Percentiles rank a stretch among this genome's conserved stretches.
phyloP scores from a whole-genome alignment of 495 filamentous ascomycete genomes.

The Penicillium steckii region DNA sequence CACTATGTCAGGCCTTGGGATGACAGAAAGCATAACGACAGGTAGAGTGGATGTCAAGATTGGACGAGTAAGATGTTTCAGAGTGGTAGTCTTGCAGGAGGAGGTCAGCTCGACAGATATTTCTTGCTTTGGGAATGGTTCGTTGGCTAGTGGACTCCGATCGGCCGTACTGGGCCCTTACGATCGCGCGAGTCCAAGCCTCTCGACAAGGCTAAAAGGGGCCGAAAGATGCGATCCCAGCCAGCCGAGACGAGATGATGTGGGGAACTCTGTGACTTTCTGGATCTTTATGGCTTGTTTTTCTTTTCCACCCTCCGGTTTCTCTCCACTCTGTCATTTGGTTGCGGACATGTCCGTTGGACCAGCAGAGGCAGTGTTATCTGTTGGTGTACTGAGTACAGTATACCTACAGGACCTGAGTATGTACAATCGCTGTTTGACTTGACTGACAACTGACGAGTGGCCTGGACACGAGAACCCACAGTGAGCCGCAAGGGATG shows the following conservation, averaged over 20 bases:
- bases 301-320: background rate
- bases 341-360: slow-evolving; percentile 2
- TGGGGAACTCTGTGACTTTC: slow-evolving; percentile 23
- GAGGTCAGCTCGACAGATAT: background rate
- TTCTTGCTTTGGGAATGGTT: slow-evolving; percentile 12
- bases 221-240: slow-evolving; percentile 22
- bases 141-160: slow-evolving; percentile 26
- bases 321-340: background rate
- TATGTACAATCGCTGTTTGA: too few relatives aligned
- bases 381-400: too few relatives aligned
- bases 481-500: slow-evolving; percentile 33
- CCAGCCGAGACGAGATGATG: slow-evolving; percentile 27
- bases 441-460: too few relatives aligned
- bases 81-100: background rate
- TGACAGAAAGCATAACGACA: background rate
- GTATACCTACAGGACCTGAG: too few relatives aligned
- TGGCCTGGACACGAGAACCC: slow-evolving; percentile 16
- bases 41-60: background rate
- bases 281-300: slow-evolving; percentile 18
- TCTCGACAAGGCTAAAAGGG: slow-evolving; percentile 17
- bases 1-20: slow-evolving; percentile 1
- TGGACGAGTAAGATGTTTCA: slow-evolving; percentile 15
- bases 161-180: slow-evolving; percentile 23
- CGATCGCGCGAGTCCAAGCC: slow-evolving; percentile 27
- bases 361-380: too few relatives aligned